Evolutionary conservation across 2,329 filamentous ascomycete genomes (phyloP).

Genomic region (Immersiporthe knoxdaviesiana): DNA sequence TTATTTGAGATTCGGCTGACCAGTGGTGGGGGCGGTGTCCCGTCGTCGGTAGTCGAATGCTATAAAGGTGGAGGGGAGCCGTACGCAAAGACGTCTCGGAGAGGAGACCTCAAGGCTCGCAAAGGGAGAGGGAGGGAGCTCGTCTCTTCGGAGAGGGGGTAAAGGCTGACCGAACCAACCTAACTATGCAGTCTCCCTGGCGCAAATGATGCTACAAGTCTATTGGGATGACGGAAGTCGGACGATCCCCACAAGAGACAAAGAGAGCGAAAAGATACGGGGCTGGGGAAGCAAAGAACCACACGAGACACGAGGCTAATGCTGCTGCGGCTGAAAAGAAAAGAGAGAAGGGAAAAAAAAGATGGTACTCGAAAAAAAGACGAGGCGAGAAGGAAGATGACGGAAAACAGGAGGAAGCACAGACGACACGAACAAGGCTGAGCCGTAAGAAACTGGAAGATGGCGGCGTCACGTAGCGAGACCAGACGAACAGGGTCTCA

Average conservation of each 20-base stretch:
- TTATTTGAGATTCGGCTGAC: neutral
- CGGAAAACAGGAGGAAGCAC: constrained; percentile 17
- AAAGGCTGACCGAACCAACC: neutral
- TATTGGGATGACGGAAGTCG: constrained; percentile 26
- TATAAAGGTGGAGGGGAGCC: neutral
- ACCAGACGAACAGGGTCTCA: constrained; percentile 1
- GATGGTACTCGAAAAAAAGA: constrained; percentile 13
- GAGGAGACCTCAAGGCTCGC: constrained; percentile 10
- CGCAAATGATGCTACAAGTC: constrained; percentile 23
- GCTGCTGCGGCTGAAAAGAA: constrained; percentile 14
- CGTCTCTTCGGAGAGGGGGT: constrained; percentile 11
- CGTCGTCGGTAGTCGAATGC: constrained; percentile 5
- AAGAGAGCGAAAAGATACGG: constrained; percentile 4
- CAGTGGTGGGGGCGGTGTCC: constrained; percentile 1
- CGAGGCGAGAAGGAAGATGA: constrained; percentile 20
- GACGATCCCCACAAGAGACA: constrained; percentile 6
- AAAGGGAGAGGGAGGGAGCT: constrained; percentile 9
- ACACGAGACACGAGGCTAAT: constrained; percentile 9
- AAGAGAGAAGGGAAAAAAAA: no score
- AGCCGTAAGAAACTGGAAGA: neutral
- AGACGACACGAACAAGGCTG: constrained; percentile 14
- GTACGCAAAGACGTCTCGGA: constrained; percentile 6
- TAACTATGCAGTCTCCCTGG: neutral
- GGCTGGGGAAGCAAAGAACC: neutral
- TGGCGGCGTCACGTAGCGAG: constrained; percentile 1